Percentiles rank a stretch among this genome's conserved stretches.
Evolutionary conservation across 805 yeast genomes (phyloP).

Genomic region (Wickerhamomyces canadensis): DNA sequence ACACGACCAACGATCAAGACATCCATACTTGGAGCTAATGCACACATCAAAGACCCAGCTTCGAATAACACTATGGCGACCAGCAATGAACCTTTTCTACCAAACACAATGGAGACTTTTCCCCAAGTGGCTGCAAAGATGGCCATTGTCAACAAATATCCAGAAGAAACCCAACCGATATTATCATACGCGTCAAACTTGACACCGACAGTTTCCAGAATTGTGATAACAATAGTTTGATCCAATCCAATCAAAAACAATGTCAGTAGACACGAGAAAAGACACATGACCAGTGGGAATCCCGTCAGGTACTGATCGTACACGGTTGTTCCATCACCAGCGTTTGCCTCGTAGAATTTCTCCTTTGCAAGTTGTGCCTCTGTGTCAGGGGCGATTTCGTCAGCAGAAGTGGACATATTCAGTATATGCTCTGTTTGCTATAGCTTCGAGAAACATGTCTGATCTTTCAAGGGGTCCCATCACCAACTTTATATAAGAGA

Average conservation of each 20-base stretch:
- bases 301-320: slow-evolving; percentile 17
- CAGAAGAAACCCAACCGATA: slow-evolving; percentile 56
- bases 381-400: neutral
- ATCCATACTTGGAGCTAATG: slow-evolving; percentile 47
- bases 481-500: too few species aligned
- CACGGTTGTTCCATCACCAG: slow-evolving; percentile 21
- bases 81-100: slow-evolving; percentile 24
- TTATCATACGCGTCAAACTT: slow-evolving; percentile 44
- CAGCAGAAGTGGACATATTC: too few species aligned
- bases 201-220: slow-evolving; percentile 43
- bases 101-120: slow-evolving; percentile 47
- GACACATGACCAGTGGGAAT: slow-evolving; percentile 5
- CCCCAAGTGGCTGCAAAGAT: slow-evolving; percentile 54
- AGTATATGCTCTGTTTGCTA: too few species aligned
- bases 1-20: slow-evolving; percentile 69
- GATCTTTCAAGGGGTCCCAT: too few species aligned
- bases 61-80: slow-evolving; percentile 37
- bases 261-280: slow-evolving; percentile 20
- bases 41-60: slow-evolving; percentile 57
- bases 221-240: slow-evolving; percentile 52
- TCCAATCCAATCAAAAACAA: slow-evolving; percentile 42
- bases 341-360: slow-evolving; percentile 18
- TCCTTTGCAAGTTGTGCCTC: neutral
- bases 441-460: too few species aligned
- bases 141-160: slow-evolving; percentile 49